A percentile compares a stretch with the other conserved stretches of the same genome.
Conservation (phyloP, 768 basidiomycete species). For the Trametes elegans region DNA sequence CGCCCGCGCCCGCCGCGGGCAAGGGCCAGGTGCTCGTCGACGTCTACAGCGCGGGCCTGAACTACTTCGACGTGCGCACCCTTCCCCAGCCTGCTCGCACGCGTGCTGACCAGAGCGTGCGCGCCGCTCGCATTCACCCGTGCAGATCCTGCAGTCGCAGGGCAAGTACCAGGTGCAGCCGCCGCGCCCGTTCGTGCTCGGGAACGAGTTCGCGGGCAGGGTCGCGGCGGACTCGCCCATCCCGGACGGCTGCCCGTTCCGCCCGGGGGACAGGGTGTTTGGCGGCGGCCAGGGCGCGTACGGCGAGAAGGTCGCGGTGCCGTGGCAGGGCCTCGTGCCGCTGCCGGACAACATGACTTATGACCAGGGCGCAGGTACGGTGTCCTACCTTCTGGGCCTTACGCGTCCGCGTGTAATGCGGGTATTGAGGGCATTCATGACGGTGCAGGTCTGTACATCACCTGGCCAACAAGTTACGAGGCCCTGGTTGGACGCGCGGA, state of each 20-base stretch:
- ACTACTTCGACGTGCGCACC: constrained; percentile 44
- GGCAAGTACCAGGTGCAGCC: constrained; percentile 89
- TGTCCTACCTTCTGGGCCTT: no score
- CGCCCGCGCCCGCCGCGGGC: constrained; percentile 38
- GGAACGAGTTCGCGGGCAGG: constrained; percentile 81
- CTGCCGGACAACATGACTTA: constrained; percentile 77
- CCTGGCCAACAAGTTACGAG: constrained; percentile 93
- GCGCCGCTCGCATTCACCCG: not conserved
- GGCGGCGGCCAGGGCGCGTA: constrained; percentile 78
- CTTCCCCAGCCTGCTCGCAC: not conserved
- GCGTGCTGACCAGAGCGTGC: not conserved
- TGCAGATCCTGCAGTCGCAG: constrained; percentile 78
- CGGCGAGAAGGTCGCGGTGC: constrained; percentile 69
- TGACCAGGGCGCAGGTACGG: constrained; percentile 81
- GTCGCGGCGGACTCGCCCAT: constrained; percentile 71
- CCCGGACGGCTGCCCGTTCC: constrained; percentile 74
- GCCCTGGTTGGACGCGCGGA: constrained; percentile 84
- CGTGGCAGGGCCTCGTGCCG: constrained; percentile 49
- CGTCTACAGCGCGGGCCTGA: constrained; percentile 49
- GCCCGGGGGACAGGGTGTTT: constrained; percentile 85
- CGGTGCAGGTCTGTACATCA: constrained; percentile 67
- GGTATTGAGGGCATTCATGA: not conserved
- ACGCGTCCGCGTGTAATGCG: no score
- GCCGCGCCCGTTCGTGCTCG: constrained; percentile 80
- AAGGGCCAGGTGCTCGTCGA: constrained; percentile 48